Evolutionary conservation across 495 filamentous ascomycete species (phyloP).

Genomic region (Bryoglossum gracile): DNA sequence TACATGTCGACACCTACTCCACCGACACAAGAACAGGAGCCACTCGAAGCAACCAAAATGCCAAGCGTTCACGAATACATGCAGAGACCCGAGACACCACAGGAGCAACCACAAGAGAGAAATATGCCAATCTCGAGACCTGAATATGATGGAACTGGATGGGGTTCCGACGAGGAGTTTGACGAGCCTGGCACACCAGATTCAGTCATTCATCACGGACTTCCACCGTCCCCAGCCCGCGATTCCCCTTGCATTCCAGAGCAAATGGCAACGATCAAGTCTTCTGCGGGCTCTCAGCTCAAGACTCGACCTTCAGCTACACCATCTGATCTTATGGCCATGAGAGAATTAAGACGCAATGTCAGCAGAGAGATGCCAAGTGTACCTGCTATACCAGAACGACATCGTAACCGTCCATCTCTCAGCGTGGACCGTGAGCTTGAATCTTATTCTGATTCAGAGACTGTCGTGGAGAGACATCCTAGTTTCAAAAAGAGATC

Average conservation of each 20-base stretch:
- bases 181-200: constrained; percentile 81
- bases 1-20: constrained; percentile 50
- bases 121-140: constrained; percentile 31
- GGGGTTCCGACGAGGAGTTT: constrained; percentile 46
- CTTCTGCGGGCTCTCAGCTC: constrained; percentile 72
- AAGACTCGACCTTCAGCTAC: constrained; percentile 87
- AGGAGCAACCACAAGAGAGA: constrained; percentile 56
- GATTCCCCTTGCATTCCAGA: constrained; percentile 67
- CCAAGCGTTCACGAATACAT: constrained; percentile 43
- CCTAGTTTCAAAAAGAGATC: constrained; percentile 52
- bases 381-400: constrained; percentile 54
- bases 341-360: constrained; percentile 80
- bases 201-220: constrained; percentile 83
- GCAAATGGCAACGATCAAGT: constrained; percentile 78
- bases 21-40: constrained; percentile 22
- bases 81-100: constrained; percentile 57
- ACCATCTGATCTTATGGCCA: constrained; percentile 73
- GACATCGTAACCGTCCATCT: constrained; percentile 44
- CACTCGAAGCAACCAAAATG: constrained; percentile 26
- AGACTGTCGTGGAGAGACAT: constrained; percentile 40
- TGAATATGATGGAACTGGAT: constrained; percentile 48
- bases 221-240: constrained; percentile 35
- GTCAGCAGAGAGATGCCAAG: constrained; percentile 60
- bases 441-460: constrained; percentile 31
- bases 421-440: constrained; percentile 29